Evolutionary conservation across 345 rosid genomes (phyloP), one percentile per base, ranked within the genome.

Genomic region (Kandelia obovata): DNA sequence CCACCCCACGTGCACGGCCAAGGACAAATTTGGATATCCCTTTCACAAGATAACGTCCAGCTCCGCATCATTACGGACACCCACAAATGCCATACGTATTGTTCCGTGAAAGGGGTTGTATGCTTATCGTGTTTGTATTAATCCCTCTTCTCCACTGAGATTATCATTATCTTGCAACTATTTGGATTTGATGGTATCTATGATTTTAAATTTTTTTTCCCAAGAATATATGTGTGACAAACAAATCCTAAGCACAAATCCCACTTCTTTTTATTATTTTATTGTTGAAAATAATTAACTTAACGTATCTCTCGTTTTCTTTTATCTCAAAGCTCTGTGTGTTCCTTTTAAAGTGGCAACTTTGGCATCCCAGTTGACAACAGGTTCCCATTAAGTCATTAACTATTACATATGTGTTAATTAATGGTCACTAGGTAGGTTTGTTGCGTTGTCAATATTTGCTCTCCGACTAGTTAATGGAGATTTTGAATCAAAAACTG

Each of bases 171-270:
- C 7, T n/a, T 25, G 6, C 28, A 25, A 10, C 59, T 56, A 1
- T 25, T 56, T 56, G 59, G 59, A 25, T 25, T 56, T 56, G 31
- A 56, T 25, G 28, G 59, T 25, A 21, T 25, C 10, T 56, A 8
- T 25, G 31, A 56, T 56, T 9, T 25, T 4, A 53, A 53, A 53
- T 6, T 1, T 20, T 1, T 20, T 53, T 53, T 25, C 4, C 17
- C 59, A 25, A 56, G 31, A 56, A 25, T 56, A 56, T 56, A 25
- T 25, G 28, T 25, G 37, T 56, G 30, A 56, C 17, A 56, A 56
- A 16, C 66, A 55, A 76, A 74, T 70, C 77, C 79, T 37, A 77
- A 87, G 85, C 92, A 84, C 92, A 80, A 80, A 85, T 83, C 87
- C 88, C 90, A 85, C 95, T 82, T 68, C 43, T 47, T 20, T 31